Conservation (phyloP, 495 filamentous ascomycete species). For the Jackrogersella minutella region DNA sequence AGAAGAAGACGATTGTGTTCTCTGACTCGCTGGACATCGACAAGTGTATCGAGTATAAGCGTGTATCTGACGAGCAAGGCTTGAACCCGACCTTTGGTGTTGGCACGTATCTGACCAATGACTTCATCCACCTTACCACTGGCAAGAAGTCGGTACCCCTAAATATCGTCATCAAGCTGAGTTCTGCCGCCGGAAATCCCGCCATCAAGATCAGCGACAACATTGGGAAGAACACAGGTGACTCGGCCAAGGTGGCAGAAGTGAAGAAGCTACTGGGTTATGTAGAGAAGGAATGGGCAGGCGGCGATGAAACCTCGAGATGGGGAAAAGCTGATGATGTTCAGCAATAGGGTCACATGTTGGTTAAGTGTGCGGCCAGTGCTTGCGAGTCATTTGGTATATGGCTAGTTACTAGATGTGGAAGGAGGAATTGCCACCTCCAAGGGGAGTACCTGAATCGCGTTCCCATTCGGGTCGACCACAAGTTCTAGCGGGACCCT, state of each 20-base stretch:
- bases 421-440: slow-evolving; percentile 9
- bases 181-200: slow-evolving; percentile 79
- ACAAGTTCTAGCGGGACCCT: not conserved
- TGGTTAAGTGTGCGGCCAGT: not conserved
- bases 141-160: slow-evolving; percentile 88
- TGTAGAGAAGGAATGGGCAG: slow-evolving; percentile 80
- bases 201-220: slow-evolving; percentile 98
- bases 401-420: not conserved
- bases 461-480: slow-evolving; percentile 3
- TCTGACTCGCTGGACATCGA: slow-evolving; percentile 95
- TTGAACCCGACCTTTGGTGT: slow-evolving; percentile 90
- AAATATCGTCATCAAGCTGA: slow-evolving; percentile 97
- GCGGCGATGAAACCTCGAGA: slow-evolving; percentile 82
- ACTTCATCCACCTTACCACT: slow-evolving; percentile 72
- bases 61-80: slow-evolving; percentile 76
- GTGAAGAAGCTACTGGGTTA: slow-evolving; percentile 90
- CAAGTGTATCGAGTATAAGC: slow-evolving; percentile 87
- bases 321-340: slow-evolving; percentile 65
- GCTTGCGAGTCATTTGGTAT: slow-evolving; percentile 9
- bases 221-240: slow-evolving; percentile 93
- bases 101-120: slow-evolving; percentile 95
- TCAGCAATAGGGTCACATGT: slow-evolving; percentile 11
- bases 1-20: slow-evolving; percentile 94
- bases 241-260: slow-evolving; percentile 75
- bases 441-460: slow-evolving; percentile 17